Evolutionary conservation across 768 basidiomycete species (phyloP), one percentile per base, ranked within the genome.

Genomic region (Lepiota venenata): DNA sequence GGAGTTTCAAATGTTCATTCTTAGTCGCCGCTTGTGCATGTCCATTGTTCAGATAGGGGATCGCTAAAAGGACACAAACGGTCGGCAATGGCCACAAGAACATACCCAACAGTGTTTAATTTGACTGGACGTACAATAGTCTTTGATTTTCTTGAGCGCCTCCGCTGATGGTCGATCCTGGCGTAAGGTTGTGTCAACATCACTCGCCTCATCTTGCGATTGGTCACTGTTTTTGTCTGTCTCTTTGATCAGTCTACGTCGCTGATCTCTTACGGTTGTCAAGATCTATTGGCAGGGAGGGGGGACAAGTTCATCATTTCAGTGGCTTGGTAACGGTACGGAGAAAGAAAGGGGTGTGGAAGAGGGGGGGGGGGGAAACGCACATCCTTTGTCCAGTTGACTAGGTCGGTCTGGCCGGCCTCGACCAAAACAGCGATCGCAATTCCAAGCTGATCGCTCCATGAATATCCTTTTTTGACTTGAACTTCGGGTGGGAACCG

Each of bases 371-470:
- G 25, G 25, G 25, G n/a, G n/a, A n/a, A 55, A 71, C 88, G 60
- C 64, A 93, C 95, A 66, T 91, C 82, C 62, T 85, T 86, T 44
- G 85, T 79, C 90, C 93, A 94, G 52, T 85, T 80, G 22, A 96
- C 79, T 38, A 93, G 73, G 27, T 78, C 76, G 51, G 71, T 69
- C 61, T 87, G 75, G 8, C 78, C 86, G 14, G 77, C 77, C 46
- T 92, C 87, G 8, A 86, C 73, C 11, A 98, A 78, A 43, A 81
- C 79, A 38, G 83, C 83, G 56, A 97, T 80, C 2, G 85, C 85
- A 60, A 98, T 91, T 2, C 90, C 95, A 44, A 98, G 75, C 67
- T 98, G 86, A 63, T 98, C 87, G 60, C 85, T 92, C 85, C 87
- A 89, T 14, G 88, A 83, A 69, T 91, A 87, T 5, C 91, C 92